Percentiles rank a stretch among this genome's conserved stretches.
These are phyloP conservation scores for Sutorius australiensis DNA, from an alignment of 768 basidiomycete genomes.

Conservation along the genomic window DNA sequence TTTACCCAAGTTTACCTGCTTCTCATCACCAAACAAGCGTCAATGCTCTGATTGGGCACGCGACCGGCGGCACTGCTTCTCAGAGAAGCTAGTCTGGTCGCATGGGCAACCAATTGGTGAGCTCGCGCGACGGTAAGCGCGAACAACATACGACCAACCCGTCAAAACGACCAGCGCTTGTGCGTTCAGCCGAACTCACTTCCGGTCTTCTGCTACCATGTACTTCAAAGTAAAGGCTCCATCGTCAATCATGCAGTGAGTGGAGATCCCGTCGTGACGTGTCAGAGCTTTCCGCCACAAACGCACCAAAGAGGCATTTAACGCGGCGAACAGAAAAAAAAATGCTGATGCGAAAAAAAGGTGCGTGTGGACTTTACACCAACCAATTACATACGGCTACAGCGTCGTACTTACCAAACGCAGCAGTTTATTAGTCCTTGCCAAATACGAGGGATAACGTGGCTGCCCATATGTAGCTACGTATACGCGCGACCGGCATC, in stretches of 20 bases:
- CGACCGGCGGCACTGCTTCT: background rate
- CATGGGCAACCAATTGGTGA: background rate
- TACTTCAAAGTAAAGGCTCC: background rate
- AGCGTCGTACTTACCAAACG: background rate
- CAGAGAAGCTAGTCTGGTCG: background rate
- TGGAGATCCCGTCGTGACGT: constrained; percentile 1
- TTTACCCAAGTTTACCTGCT: background rate
- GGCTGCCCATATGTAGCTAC: background rate
- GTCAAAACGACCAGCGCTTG: constrained; percentile 2
- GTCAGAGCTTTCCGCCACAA: background rate
- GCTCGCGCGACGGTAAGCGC: constrained; percentile 8
- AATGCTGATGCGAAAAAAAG: background rate
- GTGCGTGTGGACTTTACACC: background rate
- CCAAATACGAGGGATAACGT: background rate
- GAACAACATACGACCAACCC: background rate
- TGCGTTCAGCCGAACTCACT: background rate
- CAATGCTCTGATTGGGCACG: background rate
- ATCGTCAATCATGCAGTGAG: background rate
- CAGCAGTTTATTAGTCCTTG: background rate
- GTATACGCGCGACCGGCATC: background rate
- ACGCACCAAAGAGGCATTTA: background rate
- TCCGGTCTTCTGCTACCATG: background rate
- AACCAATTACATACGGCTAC: constrained; percentile 8
- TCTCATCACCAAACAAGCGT: background rate
- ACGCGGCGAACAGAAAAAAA: background rate